These are phyloP conservation scores for Coemansia nantahalensis DNA, from an alignment of 192 early-diverging fungal genomes.

Conservation along the genomic window DNA sequence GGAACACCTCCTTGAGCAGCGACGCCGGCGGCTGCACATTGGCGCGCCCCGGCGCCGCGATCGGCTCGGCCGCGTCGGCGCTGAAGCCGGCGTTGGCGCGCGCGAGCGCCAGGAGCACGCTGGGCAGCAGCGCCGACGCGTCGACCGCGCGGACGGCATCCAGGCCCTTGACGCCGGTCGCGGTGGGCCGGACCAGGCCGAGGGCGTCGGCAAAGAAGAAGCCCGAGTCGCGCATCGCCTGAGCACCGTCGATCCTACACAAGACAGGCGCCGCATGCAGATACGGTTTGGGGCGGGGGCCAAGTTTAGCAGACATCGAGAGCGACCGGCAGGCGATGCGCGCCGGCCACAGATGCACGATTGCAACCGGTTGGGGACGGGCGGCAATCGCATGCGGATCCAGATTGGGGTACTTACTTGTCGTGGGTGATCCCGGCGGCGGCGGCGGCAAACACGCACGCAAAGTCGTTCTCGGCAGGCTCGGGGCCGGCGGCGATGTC, in stretches of 20 bases:
- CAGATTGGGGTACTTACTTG: conserved; percentile 30
- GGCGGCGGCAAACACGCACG: conserved; percentile 6
- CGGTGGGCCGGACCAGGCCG: conserved; percentile 26
- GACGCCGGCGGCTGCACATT: conserved; percentile 24
- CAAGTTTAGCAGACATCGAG: too few species aligned
- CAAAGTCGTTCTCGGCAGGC: conserved; percentile 1
- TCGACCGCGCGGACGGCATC: conserved; percentile 26
- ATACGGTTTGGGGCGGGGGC: too few species aligned
- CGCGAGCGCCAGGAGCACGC: conserved; percentile 19
- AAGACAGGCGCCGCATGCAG: background rate
- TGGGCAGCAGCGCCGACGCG: conserved; percentile 15
- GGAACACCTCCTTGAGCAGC: conserved; percentile 43
- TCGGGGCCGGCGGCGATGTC: background rate
- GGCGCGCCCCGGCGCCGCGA: conserved; percentile 23
- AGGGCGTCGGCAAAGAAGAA: conserved; percentile 48
- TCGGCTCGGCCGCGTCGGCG: conserved; percentile 2
- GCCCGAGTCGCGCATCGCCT: conserved; percentile 35
- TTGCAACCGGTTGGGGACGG: too few species aligned
- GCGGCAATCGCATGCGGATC: too few species aligned
- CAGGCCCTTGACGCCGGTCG: conserved; percentile 35
- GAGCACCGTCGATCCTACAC: conserved; percentile 32
- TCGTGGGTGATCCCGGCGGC: conserved; percentile 31
- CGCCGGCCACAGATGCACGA: too few species aligned
- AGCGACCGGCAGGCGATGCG: too few species aligned
- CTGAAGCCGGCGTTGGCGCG: conserved; percentile 35